Conservation (phyloP, 768 basidiomycete species). For the Gloeophyllum trabeum region DNA sequence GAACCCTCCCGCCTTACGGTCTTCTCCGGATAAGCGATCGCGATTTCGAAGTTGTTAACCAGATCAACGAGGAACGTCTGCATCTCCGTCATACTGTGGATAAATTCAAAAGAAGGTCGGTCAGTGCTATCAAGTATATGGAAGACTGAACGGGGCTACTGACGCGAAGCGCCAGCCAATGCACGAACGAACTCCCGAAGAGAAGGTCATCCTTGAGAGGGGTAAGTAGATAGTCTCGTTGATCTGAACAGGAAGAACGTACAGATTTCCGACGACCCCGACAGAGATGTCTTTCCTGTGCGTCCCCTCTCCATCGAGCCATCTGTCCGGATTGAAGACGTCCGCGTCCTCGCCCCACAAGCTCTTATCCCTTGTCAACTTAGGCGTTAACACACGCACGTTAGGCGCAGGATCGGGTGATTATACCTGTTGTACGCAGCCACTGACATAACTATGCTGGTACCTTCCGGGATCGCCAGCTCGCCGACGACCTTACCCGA, state of each 20-base stretch:
- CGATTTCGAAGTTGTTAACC: constrained; percentile 41
- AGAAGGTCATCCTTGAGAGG: constrained; percentile 12
- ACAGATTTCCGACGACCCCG: constrained; percentile 39
- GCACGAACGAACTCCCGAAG: constrained; percentile 14
- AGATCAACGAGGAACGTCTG: constrained; percentile 51
- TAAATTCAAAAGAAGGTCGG: not conserved
- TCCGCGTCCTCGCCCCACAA: constrained; percentile 21
- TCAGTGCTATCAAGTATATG: not conserved
- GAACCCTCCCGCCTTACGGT: constrained; percentile 18
- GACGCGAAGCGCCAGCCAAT: constrained; percentile 14
- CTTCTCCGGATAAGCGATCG: constrained; percentile 16
- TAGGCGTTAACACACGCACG: too few relatives aligned
- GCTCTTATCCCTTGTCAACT: constrained; percentile 13
- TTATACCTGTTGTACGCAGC: constrained; percentile 45
- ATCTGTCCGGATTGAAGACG: constrained; percentile 18
- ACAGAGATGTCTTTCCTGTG: constrained; percentile 26
- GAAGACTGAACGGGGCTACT: not conserved
- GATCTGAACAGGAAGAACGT: constrained; percentile 6
- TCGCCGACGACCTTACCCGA: constrained; percentile 31
- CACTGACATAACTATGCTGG: constrained; percentile 39
- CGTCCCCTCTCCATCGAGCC: constrained; percentile 6
- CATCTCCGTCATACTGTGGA: constrained; percentile 31
- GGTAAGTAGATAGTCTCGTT: not conserved
- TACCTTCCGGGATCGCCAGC: constrained; percentile 38
- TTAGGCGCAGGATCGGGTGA: not conserved